These are phyloP conservation scores for Podaxis mareebaensis DNA, from an alignment of 768 basidiomycete species.

Conservation along the genomic window DNA sequence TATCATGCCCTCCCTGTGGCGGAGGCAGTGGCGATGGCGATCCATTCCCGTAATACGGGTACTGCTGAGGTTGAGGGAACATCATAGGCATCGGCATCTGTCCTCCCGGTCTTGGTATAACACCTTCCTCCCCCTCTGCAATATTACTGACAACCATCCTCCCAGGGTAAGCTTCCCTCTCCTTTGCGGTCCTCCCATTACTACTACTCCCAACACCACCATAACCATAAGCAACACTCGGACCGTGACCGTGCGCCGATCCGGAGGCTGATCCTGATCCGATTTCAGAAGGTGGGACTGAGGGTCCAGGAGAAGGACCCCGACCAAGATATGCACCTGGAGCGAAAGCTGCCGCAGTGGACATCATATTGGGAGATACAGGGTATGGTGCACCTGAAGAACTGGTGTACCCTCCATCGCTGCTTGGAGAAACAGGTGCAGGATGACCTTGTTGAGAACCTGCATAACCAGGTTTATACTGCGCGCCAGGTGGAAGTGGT, in stretches of 20 bases:
- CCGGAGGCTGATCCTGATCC: conserved; percentile 3
- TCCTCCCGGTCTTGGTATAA: not conserved
- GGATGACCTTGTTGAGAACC: not conserved
- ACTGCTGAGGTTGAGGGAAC: not conserved
- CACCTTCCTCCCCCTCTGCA: not conserved
- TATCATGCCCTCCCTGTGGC: not conserved
- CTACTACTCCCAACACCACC: not conserved
- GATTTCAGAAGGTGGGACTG: conserved; percentile 9
- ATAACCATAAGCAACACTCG: too few species aligned
- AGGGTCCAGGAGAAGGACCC: conserved; percentile 9
- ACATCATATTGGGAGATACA: not conserved
- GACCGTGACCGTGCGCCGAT: not conserved
- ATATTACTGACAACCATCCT: conserved; percentile 12
- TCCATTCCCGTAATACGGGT: not conserved
- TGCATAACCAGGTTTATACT: not conserved
- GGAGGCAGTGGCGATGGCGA: not conserved
- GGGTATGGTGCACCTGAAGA: not conserved
- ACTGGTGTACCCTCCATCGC: conserved; percentile 8
- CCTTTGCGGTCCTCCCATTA: conserved; percentile 21
- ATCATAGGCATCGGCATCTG: not conserved
- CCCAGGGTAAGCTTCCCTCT: conserved; percentile 23
- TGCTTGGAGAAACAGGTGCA: not conserved
- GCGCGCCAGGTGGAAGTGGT: not conserved
- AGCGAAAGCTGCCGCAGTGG: not conserved
- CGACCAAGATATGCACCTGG: not conserved